phyloP scores from a whole-genome alignment of 2,329 filamentous ascomycete species.

The Monosporascus sp. region DNA sequence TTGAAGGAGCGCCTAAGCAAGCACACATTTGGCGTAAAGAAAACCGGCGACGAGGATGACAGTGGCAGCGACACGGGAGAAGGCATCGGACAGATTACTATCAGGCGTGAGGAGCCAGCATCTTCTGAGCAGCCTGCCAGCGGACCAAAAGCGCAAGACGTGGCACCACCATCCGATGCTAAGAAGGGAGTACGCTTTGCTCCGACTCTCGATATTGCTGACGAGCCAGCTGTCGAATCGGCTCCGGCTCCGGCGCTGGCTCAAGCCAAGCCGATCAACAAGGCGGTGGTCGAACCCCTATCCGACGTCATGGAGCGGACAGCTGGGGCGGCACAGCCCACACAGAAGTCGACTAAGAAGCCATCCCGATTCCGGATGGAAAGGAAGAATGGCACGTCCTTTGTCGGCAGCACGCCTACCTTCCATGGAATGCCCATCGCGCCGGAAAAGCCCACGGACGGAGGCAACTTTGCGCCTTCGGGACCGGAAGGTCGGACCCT shows the following conservation, averaged over 20 bases:
- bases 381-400: slow-evolving; percentile 14
- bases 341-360: slow-evolving; percentile 29
- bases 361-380: slow-evolving; percentile 50
- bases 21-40: slow-evolving; percentile 42
- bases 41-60: slow-evolving; percentile 32
- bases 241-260: slow-evolving; percentile 8
- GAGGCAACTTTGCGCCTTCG: slow-evolving; percentile 35
- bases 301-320: slow-evolving; percentile 49
- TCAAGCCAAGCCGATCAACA: slow-evolving; percentile 13
- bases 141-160: slow-evolving; percentile 13
- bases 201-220: slow-evolving; percentile 22
- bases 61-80: slow-evolving; percentile 11
- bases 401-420: slow-evolving; percentile 5
- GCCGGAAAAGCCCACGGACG: slow-evolving; percentile 40
- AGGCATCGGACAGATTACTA: slow-evolving; percentile 33
- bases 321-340: slow-evolving; percentile 7
- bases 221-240: slow-evolving; percentile 18
- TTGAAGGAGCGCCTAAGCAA: slow-evolving; percentile 65
- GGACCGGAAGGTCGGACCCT: slow-evolving; percentile 53
- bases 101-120: slow-evolving; percentile 23
- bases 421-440: slow-evolving; percentile 16
- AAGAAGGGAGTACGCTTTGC: slow-evolving; percentile 28
- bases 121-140: slow-evolving; percentile 8
- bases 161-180: not conserved
- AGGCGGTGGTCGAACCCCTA: slow-evolving; percentile 41